Evolutionary conservation across 345 rosid genomes (phyloP).

Genomic region (Nephelium lappaceum): DNA sequence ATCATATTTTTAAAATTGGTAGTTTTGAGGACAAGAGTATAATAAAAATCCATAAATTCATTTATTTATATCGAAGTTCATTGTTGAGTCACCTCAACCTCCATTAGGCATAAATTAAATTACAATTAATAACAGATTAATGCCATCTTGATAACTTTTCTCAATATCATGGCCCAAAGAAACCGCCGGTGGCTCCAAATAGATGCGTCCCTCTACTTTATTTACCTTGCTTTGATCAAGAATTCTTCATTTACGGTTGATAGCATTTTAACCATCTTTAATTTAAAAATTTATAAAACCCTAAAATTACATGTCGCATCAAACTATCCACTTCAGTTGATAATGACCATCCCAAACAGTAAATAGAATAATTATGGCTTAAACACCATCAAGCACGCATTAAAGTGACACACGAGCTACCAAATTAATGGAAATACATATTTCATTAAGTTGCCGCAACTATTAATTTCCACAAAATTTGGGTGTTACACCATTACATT

Average conservation of each 20-base stretch:
- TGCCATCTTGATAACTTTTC: too few relatives aligned
- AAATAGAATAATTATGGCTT: constrained; percentile 30
- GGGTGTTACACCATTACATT: constrained; percentile 12
- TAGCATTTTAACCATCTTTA: not conserved
- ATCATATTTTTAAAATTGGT: too few relatives aligned
- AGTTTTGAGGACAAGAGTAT: too few relatives aligned
- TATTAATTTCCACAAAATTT: constrained; percentile 24
- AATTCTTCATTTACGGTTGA: not conserved
- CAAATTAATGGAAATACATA: constrained; percentile 20
- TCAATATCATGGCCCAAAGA: too few relatives aligned
- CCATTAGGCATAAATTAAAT: too few relatives aligned
- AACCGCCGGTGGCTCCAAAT: too few relatives aligned
- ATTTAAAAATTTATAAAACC: not conserved
- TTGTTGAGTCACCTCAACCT: too few relatives aligned
- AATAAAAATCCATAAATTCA: too few relatives aligned
- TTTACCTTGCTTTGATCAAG: too few relatives aligned
- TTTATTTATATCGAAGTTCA: too few relatives aligned
- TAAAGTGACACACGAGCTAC: constrained; percentile 52
- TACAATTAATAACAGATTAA: too few relatives aligned
- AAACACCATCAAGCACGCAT: constrained; percentile 28
- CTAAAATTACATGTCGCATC: constrained; percentile 14
- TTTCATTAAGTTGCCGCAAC: constrained; percentile 21
- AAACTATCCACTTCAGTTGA: constrained; percentile 30
- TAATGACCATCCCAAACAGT: constrained; percentile 25
- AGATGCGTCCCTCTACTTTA: too few relatives aligned